phyloP scores from a whole-genome alignment of 768 basidiomycete species.

The Russula griseocarnosa region DNA sequence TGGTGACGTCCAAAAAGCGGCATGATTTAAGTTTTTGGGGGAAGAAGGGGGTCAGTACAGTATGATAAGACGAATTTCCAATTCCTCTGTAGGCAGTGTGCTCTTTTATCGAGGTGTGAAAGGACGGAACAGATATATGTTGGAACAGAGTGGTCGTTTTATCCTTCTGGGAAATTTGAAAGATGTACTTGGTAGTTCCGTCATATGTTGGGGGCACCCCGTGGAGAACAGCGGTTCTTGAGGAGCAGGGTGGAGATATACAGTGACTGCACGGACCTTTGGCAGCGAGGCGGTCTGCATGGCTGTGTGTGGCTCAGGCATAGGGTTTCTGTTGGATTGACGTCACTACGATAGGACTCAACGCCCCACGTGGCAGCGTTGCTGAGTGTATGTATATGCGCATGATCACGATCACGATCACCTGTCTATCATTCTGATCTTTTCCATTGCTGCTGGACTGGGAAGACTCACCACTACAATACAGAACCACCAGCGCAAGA shows the following conservation, averaged over 20 bases:
- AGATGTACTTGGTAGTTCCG: not conserved
- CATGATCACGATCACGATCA: not conserved
- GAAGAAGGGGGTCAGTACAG: no score
- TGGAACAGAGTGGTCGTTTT: not conserved
- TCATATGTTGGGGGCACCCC: not conserved
- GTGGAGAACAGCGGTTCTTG: not conserved
- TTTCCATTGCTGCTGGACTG: not conserved
- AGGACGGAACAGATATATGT: no score
- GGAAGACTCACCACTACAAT: not conserved
- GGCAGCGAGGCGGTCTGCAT: not conserved
- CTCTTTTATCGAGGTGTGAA: no score
- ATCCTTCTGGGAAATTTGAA: not conserved
- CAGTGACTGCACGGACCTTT: no score
- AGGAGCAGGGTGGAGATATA: not conserved
- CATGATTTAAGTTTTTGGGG: constrained; percentile 11
- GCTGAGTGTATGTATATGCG: no score
- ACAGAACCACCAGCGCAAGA: no score
- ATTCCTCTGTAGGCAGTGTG: not conserved
- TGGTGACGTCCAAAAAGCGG: constrained; percentile 20
- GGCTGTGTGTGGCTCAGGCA: constrained; percentile 13
- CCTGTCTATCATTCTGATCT: not conserved
- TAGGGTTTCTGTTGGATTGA: not conserved
- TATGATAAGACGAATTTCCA: not conserved
- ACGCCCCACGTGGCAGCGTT: not conserved
- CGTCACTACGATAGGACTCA: not conserved